Evolutionary conservation across 2,329 filamentous ascomycete species (phyloP), one percentile per base, ranked within the genome.

Genomic region (Nemania sp.): DNA sequence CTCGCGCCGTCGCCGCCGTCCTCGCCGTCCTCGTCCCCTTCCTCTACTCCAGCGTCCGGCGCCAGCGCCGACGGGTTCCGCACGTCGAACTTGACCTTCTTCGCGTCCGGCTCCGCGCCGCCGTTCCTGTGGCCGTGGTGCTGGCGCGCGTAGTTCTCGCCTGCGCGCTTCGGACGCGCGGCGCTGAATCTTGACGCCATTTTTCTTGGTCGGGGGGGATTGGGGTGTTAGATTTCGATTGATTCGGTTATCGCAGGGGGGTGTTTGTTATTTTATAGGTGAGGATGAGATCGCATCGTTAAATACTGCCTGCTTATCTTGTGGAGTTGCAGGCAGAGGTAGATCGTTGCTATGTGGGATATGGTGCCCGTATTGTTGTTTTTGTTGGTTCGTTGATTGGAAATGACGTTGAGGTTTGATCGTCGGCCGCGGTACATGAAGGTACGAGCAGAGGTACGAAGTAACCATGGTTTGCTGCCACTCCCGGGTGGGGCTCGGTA

Each of bases 61-160:
- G 92, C 94, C 4, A 99, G 85, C 0, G 91, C 92, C 15, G 93
- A 97, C 2, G 95, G 95, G 73, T 99, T 98, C 66, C 95, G 91
- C 54, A 95, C 81, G 75, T 99, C 95, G 77, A 99, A 99, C 71
- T 91, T 92, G 60, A 92, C 90, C 72, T 92, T 93, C 75, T 96
- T 96, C 54, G 80, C 74, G 50, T 82, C 80, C 53, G 74, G 75
- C 50, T 78, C 76, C 49, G 73, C 83, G 67, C 83, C 25, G 25
- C 7, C 7, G 25, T 29, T 29, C 4, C 25, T 29, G 25, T 29
- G 25, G 25, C 25, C 76, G 67, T 83, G 88, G 74, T 94, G 87
- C 17, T 86, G 87, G 59, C 91, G 88, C 46, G 89, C 87, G 73
- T 90, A 96, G 69, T 88, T 86, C 78, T 97, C 92, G 69, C 89